Conservation (phyloP, 2,329 filamentous ascomycete genomes). For the Colletotrichum sp. region DNA sequence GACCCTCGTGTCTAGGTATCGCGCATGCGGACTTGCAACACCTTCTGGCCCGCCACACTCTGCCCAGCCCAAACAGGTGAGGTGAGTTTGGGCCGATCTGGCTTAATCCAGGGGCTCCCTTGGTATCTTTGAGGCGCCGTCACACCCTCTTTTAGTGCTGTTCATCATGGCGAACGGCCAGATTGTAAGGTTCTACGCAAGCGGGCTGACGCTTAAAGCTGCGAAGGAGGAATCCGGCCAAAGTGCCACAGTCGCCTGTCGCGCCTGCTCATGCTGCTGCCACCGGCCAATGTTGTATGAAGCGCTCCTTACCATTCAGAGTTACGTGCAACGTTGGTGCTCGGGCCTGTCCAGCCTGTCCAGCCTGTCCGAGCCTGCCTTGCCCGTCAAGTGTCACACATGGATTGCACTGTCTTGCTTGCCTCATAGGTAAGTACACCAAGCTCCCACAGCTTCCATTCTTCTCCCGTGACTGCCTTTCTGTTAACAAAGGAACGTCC, state of each 20-base stretch:
- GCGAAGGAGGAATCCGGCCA: not conserved
- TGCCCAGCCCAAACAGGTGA: not conserved
- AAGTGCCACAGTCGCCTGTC: not conserved
- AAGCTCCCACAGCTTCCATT: not conserved
- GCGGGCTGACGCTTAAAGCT: not conserved
- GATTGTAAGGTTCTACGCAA: not conserved
- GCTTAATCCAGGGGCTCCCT: not conserved
- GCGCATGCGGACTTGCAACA: not conserved
- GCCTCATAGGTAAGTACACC: not conserved
- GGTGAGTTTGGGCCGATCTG: not conserved
- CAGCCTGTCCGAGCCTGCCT: not conserved
- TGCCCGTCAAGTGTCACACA: not conserved
- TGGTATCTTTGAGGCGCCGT: not conserved
- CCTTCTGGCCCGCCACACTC: not conserved
- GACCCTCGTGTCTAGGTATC: not conserved
- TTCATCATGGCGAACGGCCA: not conserved
- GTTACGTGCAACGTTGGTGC: not conserved
- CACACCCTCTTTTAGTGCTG: not conserved
- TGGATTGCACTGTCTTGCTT: not conserved
- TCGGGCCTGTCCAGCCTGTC: not conserved
- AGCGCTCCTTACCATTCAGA: not conserved
- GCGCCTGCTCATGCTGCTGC: not conserved
- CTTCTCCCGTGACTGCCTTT: not conserved
- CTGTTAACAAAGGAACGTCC: not conserved
- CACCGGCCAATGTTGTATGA: not conserved